Conservation (phyloP, 305 asterid species). For the Nicotiana rustica region DNA sequence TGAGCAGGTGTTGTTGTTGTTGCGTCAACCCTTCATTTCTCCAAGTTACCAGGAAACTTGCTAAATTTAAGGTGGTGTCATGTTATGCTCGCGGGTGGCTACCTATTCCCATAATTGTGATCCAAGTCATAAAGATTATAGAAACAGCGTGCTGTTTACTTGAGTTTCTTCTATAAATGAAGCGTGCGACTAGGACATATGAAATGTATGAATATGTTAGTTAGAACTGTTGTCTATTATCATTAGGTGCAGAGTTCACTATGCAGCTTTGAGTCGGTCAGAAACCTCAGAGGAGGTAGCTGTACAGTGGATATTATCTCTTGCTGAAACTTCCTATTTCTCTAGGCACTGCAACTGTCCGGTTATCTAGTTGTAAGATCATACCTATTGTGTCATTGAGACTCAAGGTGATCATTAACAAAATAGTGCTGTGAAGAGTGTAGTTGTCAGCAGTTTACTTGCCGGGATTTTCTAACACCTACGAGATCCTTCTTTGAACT, state of each 20-base stretch:
- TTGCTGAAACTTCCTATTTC: neutral
- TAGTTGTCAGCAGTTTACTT: neutral
- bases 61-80: neutral
- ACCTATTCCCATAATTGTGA: neutral
- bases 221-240: neutral
- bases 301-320: neutral
- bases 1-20: neutral
- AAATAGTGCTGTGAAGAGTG: neutral
- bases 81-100: neutral
- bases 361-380: neutral
- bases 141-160: neutral
- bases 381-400: neutral
- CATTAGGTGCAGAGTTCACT: neutral
- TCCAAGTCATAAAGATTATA: neutral
- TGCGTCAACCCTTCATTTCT: neutral
- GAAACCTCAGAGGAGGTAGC: neutral
- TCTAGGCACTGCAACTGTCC: neutral
- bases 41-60: neutral
- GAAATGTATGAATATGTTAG: neutral
- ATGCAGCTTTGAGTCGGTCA: constrained; percentile 8
- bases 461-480: neutral
- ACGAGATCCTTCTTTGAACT: neutral
- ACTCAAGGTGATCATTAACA: neutral
- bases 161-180: neutral
- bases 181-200: neutral